phyloP scores from a whole-genome alignment of 2,329 filamentous ascomycete species.

The Nemania abortiva region DNA sequence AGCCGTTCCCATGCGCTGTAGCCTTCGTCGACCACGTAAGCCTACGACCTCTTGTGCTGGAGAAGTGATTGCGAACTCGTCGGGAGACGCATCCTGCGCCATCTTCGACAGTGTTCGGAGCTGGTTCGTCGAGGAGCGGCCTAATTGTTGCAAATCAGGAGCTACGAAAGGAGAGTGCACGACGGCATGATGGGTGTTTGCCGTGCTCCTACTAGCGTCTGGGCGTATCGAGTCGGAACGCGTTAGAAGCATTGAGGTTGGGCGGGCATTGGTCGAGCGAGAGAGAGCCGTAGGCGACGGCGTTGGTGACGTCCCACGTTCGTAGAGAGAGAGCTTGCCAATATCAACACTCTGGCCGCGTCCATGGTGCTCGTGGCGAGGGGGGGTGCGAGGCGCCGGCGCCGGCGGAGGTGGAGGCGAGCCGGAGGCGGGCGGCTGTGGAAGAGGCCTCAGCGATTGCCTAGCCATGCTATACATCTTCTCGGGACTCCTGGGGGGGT shows the following conservation, averaged over 20 bases:
- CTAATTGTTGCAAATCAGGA: conserved; percentile 83
- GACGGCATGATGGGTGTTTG: conserved; percentile 51
- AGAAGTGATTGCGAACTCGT: conserved; percentile 84
- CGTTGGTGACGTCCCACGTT: conserved; percentile 57
- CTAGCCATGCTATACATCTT: conserved; percentile 78
- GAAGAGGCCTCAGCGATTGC: conserved; percentile 80
- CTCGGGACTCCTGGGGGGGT: conserved; percentile 63
- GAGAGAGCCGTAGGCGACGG: conserved; percentile 49
- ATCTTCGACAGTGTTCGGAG: conserved; percentile 87
- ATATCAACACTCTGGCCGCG: conserved; percentile 76
- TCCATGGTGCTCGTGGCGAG: conserved; percentile 61
- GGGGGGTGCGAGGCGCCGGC: conserved; percentile 48
- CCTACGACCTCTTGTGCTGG: conserved; percentile 88
- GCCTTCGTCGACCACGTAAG: conserved; percentile 81
- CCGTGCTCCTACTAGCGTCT: conserved; percentile 50
- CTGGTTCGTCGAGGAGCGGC: conserved; percentile 90
- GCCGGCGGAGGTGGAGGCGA: conserved; percentile 53
- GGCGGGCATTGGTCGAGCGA: conserved; percentile 55
- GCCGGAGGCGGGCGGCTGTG: conserved; percentile 69
- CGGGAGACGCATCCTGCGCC: conserved; percentile 78
- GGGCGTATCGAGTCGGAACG: conserved; percentile 65
- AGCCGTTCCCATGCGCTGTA: conserved; percentile 77
- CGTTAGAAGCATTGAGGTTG: conserved; percentile 72
- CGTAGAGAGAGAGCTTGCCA: conserved; percentile 64
- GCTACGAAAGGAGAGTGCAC: conserved; percentile 65